phyloP scores from a whole-genome alignment of 768 basidiomycete species.

The Mycena rebaudengoi region DNA sequence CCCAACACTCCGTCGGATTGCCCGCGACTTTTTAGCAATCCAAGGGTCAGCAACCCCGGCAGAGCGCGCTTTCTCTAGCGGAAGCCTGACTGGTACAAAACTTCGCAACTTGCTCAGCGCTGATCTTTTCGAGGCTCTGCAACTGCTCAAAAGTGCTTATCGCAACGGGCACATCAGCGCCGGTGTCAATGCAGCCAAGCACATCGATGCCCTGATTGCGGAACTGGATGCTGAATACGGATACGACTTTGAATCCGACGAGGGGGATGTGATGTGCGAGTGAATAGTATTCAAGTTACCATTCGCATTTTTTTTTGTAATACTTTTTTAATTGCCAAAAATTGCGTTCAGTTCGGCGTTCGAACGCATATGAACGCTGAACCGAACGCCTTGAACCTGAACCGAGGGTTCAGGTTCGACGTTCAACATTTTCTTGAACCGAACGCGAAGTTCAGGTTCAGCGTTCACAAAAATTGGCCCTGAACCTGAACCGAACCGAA shows the following conservation, averaged over 20 bases:
- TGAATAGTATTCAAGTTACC: neutral
- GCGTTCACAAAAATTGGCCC: slow-evolving; percentile 24
- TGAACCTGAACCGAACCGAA: no score
- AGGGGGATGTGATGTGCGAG: neutral
- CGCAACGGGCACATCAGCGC: slow-evolving; percentile 2
- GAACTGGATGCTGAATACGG: neutral
- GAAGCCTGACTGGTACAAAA: no score
- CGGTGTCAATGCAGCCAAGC: neutral
- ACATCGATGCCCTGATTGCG: neutral
- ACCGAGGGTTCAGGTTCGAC: no score
- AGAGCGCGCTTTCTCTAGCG: no score
- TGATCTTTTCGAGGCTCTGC: slow-evolving; percentile 24
- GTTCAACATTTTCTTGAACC: no score
- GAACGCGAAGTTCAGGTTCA: slow-evolving; percentile 20
- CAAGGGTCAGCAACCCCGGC: slow-evolving; percentile 38
- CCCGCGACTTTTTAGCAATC: slow-evolving; percentile 30
- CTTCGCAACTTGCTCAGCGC: slow-evolving; percentile 19
- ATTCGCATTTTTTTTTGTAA: neutral
- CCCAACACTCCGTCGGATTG: slow-evolving; percentile 21
- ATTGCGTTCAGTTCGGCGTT: neutral
- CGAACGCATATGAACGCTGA: neutral
- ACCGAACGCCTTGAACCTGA: slow-evolving; percentile 23
- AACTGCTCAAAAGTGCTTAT: slow-evolving; percentile 32
- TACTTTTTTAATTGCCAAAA: neutral
- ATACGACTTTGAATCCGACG: neutral